Percentiles rank a stretch among this genome's conserved stretches.
Conservation (phyloP, 2,329 filamentous ascomycete genomes). For the Cordyceps tenuipes region DNA sequence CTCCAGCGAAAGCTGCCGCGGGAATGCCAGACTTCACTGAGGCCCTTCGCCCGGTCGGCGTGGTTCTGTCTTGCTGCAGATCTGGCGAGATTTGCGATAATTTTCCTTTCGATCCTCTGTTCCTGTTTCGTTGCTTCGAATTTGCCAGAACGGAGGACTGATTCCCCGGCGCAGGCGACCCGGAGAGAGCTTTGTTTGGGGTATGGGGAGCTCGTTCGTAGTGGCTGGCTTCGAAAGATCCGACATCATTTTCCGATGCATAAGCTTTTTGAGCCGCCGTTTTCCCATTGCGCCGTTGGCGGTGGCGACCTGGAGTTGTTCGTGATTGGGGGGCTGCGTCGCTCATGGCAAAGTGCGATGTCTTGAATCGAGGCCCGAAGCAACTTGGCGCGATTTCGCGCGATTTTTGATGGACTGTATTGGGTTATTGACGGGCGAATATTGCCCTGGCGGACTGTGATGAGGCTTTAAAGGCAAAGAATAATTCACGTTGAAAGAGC, state of each 20-base stretch:
- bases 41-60: constrained; percentile 32
- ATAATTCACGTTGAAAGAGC: not conserved
- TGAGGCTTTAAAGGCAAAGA: not conserved
- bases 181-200: constrained; percentile 35
- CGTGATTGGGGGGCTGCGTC: constrained; percentile 25
- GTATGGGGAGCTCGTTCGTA: constrained; percentile 33
- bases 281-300: constrained; percentile 33
- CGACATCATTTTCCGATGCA: constrained; percentile 48
- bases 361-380: not conserved
- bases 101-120: constrained; percentile 23
- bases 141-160: constrained; percentile 18
- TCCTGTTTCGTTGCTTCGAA: constrained; percentile 22
- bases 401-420: not conserved
- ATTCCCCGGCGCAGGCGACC: constrained; percentile 25
- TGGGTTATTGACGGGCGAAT: not conserved
- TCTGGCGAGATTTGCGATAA: constrained; percentile 31
- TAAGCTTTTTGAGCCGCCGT: constrained; percentile 43
- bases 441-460: not conserved
- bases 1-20: constrained; percentile 73
- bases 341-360: constrained; percentile 22
- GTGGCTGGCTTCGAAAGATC: constrained; percentile 24
- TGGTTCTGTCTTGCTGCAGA: constrained; percentile 32
- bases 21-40: constrained; percentile 35
- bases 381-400: not conserved
- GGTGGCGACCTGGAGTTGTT: constrained; percentile 28